Evolutionary conservation across 2,329 filamentous ascomycete species (phyloP), one percentile per base, ranked within the genome.

Genomic region (Fusarium sp.): DNA sequence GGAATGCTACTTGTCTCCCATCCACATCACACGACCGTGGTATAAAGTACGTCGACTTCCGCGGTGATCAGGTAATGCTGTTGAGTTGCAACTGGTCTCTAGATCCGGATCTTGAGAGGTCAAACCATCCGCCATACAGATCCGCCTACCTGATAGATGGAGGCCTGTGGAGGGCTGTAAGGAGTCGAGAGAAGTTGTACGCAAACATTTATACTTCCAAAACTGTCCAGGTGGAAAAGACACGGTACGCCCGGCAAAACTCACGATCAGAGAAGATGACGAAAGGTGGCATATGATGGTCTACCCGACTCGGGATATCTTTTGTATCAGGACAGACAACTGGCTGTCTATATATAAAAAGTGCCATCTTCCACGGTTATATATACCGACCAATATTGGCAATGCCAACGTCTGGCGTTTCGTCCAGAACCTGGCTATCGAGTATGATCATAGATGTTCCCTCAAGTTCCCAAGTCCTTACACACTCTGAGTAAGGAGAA

Each of bases 81-180:
- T 28, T 44, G 11, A 18, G 18, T 15, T 28, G 9, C 22, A 22
- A 31, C 22, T 61, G 26, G 31, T 3, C 38, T 36, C 22, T 3
- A 15, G 7, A 13, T 30, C 9, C 24, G 2, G 2, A 3, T 14
- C 15, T 31, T 9, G 10, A 2, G 12, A 15, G 7, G 6, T 22
- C 20, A 11, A n/a, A 11, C 5, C 28, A 18, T 12, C 0, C 31
- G 28, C 45, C 6, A 22, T 28, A 41, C 11, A 42, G 31, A 41
- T 68, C 62, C 5, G 67, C 58, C 48, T 68, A 31, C 11, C 16
- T 57, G 8, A 63, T 42, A 18, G 16, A 64, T 45, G 31, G 26
- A 9, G 67, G 58, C 5, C 62, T 57, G 13, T 45, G 58, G 67
- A 53, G 11, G 6, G 54, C 57, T 68, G 54, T 10, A 44, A 60